Evolutionary conservation across 129 eudicot species (phyloP), one percentile per base, ranked within the genome.

Genomic region (Smallanthus sonchifolius): DNA sequence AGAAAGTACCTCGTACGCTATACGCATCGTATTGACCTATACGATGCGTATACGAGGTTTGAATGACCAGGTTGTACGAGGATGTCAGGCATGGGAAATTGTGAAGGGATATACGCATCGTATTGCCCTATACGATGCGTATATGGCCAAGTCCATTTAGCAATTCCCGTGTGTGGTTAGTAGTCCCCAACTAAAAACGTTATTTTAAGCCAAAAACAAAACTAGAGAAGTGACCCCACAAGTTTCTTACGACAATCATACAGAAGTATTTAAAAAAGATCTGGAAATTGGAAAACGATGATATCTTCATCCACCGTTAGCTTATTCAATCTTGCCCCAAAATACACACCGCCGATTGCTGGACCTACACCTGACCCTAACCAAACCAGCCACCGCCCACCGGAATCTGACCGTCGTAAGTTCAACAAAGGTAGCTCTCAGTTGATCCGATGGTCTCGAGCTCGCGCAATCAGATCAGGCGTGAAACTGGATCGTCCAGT

Each of bases 401-500:
- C 89, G 60, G 79, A 81, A 47, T 35, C 86, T 2, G 71, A 72
- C 71, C 39, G 79, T 55, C 85, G 84, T 15, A 86, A 77, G 71
- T 68, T 76, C 69, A 47, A 38, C n/a, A 89, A 83, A 54, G 67
- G 80, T n/a, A 93, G 98, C 75, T 84, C 91, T n/a, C 95, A 84
- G 69, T 82, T 93, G 16, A 78, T 81, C 82, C 89, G 89, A 32
- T 90, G 97, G 97, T 88, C 96, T 38, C 66, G 90, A 68, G 89
- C 91, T 47, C 91, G 97, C 30, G 83, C 96, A 14, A 82, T 88
- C 11, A 81, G 96, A 52, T 93, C 97, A 2, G 97, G 98, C 14
- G 88, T 92, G 10, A 93, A 90, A 64, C 73, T 93, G 45, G 85
- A 85, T 75, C 95, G 97, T 1, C 75, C 87, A 16, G 68, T 75